These are phyloP conservation scores for Piromyces finnis DNA, from an alignment of 192 early-diverging fungal species.

Conservation along the genomic window DNA sequence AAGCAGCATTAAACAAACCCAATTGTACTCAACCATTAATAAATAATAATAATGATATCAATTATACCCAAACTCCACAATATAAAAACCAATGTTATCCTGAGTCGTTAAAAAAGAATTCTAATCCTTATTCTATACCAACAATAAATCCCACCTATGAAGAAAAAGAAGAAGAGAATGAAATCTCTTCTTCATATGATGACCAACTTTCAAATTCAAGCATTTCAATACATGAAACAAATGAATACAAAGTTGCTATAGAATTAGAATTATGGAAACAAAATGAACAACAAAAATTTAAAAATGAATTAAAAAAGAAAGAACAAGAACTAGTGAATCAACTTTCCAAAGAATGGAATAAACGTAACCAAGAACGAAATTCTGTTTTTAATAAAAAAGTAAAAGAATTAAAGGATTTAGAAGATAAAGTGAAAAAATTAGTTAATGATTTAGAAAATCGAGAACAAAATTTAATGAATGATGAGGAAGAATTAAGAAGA, in stretches of 20 bases:
- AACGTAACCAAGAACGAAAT: background rate
- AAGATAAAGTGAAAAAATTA: background rate
- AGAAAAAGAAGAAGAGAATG: background rate
- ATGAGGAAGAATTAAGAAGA: background rate
- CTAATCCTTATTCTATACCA: too few relatives aligned
- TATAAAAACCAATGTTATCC: background rate
- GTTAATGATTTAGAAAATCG: background rate
- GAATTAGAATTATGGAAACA: background rate
- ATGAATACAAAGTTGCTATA: background rate
- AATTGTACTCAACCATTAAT: background rate
- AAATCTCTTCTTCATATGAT: background rate
- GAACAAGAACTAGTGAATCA: background rate
- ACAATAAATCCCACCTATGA: too few relatives aligned
- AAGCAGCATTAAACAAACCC: too few relatives aligned
- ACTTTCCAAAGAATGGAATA: background rate
- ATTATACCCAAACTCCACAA: background rate
- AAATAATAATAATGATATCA: background rate
- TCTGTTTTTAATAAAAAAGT: background rate
- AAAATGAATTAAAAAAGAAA: background rate
- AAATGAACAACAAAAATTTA: background rate
- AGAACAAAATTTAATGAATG: background rate
- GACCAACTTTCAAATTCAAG: background rate
- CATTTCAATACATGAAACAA: background rate
- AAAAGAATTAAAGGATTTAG: background rate
- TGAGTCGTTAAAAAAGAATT: too few relatives aligned